Conservation (phyloP, 1,284 basidiomycete genomes). For the Cryptococcus sp. region DNA sequence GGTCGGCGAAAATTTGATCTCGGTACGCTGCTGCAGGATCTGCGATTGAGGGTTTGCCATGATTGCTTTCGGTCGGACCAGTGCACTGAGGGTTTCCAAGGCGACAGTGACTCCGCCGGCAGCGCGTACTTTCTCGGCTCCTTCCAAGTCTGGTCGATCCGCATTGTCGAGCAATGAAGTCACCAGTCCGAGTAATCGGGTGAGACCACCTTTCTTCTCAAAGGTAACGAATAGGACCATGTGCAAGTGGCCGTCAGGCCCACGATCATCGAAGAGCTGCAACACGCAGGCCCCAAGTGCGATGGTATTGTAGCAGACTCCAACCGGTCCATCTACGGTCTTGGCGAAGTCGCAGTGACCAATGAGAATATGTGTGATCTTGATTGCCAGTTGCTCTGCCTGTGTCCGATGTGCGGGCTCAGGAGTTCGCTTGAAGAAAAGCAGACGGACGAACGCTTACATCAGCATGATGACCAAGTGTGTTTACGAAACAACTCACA, state of each 20-base stretch:
- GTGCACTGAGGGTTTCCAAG: conserved; percentile 68
- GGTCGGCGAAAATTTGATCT: conserved; percentile 71
- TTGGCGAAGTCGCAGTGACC: conserved; percentile 51
- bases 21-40: conserved; percentile 13
- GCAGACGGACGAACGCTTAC: conserved; percentile 77
- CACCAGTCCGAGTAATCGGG: conserved; percentile 62
- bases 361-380: conserved; percentile 68
- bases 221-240: conserved; percentile 76
- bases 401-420: conserved; percentile 76
- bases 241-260: conserved; percentile 68
- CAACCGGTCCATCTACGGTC: neutral
- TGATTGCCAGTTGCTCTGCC: conserved; percentile 63
- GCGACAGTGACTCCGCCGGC: conserved; percentile 74
- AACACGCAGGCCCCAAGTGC: conserved; percentile 69
- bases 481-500: conserved; percentile 53
- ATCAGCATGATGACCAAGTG: conserved; percentile 1
- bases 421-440: conserved; percentile 67
- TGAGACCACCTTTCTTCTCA: conserved; percentile 67
- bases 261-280: conserved; percentile 78
- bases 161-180: conserved; percentile 49
- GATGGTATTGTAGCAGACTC: conserved; percentile 56
- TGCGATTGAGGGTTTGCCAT: conserved; percentile 81
- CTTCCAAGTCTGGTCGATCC: conserved; percentile 6
- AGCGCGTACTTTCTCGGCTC: conserved; percentile 6
- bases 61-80: conserved; percentile 73